A percentile compares a stretch with the other conserved stretches of the same genome.
Evolutionary conservation across 1,284 basidiomycete species (phyloP).

Genomic region (Cutaneotrichosporon daszewskae): DNA sequence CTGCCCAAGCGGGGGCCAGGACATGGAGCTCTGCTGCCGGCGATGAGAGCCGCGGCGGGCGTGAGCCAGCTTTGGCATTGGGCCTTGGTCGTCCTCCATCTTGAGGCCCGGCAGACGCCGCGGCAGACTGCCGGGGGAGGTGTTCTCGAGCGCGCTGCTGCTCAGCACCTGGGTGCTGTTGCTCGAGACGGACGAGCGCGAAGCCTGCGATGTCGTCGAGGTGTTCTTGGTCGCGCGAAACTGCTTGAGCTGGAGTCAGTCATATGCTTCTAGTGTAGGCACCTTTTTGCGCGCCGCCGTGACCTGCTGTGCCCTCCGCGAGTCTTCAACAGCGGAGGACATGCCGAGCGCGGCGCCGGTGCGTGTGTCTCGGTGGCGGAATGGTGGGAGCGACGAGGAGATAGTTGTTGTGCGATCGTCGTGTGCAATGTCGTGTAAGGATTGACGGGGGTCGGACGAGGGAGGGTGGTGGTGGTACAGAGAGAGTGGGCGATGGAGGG

Average conservation of each 20-base stretch:
- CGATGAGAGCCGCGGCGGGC: conserved; percentile 10
- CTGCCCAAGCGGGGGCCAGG: conserved; percentile 8
- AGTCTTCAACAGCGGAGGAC: conserved; percentile 13
- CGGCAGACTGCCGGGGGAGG: conserved; percentile 8
- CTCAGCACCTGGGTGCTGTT: not conserved
- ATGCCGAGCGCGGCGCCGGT: not conserved
- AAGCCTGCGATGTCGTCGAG: conserved; percentile 3
- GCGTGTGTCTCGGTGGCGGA: not conserved
- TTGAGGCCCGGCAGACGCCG: too few relatives aligned
- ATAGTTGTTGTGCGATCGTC: not conserved
- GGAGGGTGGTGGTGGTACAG: not conserved
- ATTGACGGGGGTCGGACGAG: conserved; percentile 12
- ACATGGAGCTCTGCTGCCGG: conserved; percentile 15
- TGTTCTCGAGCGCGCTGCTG: not conserved
- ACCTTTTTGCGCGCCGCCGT: conserved; percentile 39
- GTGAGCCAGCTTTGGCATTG: conserved; percentile 6
- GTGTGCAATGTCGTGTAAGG: conserved; percentile 1
- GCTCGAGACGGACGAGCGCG: conserved; percentile 11
- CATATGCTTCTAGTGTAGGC: conserved; percentile 4
- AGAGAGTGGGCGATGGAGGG: not conserved
- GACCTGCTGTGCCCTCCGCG: conserved; percentile 28
- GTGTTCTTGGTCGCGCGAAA: conserved; percentile 35
- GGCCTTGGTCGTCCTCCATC: too few relatives aligned
- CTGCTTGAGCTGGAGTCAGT: conserved; percentile 30
- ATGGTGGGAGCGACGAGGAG: not conserved